phyloP scores from a whole-genome alignment of 208 protist genomes.

The Endotrypanum monterogeii region DNA sequence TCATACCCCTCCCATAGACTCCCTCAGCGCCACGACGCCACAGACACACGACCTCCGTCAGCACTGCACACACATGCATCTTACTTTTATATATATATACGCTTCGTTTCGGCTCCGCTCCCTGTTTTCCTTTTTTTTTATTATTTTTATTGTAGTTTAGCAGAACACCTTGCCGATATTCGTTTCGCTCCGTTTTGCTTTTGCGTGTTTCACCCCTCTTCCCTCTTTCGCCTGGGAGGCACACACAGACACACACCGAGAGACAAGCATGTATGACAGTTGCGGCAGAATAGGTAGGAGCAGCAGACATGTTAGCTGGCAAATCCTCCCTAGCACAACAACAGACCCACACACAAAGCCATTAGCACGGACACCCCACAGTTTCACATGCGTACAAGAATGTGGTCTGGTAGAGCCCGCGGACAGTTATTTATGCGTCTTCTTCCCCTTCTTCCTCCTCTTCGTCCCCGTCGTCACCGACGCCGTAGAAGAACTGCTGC shows the following conservation, averaged over 20 bases:
- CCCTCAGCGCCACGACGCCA: background rate
- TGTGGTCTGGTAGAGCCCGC: background rate
- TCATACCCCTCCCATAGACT: background rate
- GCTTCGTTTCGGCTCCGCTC: too few species aligned
- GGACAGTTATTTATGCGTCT: background rate
- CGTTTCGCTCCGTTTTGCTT: background rate
- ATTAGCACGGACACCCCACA: too few species aligned
- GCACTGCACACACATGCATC: background rate
- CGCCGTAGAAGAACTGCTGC: constrained; percentile 72
- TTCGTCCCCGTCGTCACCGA: constrained; percentile 55
- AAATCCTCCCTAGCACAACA: too few species aligned
- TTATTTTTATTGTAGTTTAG: background rate
- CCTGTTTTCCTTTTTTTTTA: background rate
- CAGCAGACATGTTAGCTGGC: too few species aligned
- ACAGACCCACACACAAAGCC: too few species aligned
- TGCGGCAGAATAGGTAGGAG: too few species aligned
- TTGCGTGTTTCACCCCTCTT: too few species aligned
- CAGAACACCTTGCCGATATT: background rate
- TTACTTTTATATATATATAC: too few species aligned
- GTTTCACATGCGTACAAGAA: background rate
- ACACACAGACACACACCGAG: background rate
- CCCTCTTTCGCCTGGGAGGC: background rate
- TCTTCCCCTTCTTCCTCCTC: constrained; percentile 19
- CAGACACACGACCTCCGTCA: too few species aligned
- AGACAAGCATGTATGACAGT: background rate